These are phyloP conservation scores for Adiantum capillusveneris DNA, from an alignment of 75 land plant genomes.

Conservation along the genomic window DNA sequence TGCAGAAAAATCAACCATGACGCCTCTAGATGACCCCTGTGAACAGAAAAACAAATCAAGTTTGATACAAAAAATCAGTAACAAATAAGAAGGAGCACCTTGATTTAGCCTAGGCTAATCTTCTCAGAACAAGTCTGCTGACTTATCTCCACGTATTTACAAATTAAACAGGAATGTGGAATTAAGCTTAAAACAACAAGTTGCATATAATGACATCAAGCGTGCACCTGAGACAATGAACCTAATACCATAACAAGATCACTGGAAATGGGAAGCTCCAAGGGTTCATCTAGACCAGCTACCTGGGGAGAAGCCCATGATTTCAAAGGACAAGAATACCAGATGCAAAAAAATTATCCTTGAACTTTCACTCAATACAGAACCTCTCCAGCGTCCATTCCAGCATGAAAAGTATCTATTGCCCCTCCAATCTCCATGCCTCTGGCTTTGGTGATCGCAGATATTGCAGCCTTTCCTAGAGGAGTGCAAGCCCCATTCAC, in stretches of 20 bases:
- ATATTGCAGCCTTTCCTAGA: conserved; percentile 71
- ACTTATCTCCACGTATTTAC: no score
- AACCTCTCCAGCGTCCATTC: conserved; percentile 76
- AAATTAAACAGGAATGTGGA: no score
- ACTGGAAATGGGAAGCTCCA: conserved; percentile 72
- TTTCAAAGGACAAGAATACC: neutral
- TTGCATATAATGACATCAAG: neutral
- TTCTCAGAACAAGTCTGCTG: no score
- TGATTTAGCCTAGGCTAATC: no score
- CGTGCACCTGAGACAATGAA: conserved; percentile 92
- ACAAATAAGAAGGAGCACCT: no score
- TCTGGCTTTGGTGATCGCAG: conserved; percentile 71
- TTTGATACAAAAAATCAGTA: no score
- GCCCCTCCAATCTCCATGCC: conserved; percentile 94
- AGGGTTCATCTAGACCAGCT: conserved; percentile 57
- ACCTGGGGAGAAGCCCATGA: conserved; percentile 36
- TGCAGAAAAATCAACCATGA: conserved; percentile 73
- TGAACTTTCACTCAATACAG: neutral
- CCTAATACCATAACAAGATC: conserved; percentile 81
- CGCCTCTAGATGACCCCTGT: conserved; percentile 57
- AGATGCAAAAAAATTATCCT: neutral
- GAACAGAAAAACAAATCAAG: no score
- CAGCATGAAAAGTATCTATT: conserved; percentile 48
- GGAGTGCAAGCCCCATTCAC: conserved; percentile 77
- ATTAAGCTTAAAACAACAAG: no score